Conservation (phyloP, 2,329 filamentous ascomycete species). For the Xylaria sp. region DNA sequence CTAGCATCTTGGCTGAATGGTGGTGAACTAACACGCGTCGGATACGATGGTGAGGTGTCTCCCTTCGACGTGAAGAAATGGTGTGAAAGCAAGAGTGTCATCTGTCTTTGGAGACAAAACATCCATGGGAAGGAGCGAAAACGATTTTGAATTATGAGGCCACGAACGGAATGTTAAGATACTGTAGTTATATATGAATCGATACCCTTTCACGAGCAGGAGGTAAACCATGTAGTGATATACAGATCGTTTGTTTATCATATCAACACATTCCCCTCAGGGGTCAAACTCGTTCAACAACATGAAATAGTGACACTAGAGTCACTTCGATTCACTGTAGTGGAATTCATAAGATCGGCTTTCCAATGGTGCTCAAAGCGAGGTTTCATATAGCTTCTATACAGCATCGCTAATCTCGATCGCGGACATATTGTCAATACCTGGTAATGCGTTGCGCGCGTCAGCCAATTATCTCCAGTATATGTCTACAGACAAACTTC, state of each 20-base stretch:
- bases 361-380: no score
- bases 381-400: no score
- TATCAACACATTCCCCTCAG: not conserved
- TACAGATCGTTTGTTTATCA: not conserved
- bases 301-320: not conserved
- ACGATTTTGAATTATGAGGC: constrained; percentile 50
- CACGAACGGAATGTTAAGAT: constrained; percentile 16
- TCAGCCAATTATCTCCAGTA: no score
- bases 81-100: constrained; percentile 89
- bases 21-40: constrained; percentile 70
- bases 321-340: not conserved
- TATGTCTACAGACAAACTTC: no score
- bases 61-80: constrained; percentile 80
- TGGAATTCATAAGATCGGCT: no score
- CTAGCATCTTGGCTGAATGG: constrained; percentile 84
- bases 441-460: no score
- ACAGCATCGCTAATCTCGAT: no score
- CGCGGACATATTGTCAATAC: no score
- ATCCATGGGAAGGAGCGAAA: constrained; percentile 65
- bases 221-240: constrained; percentile 2
- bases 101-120: constrained; percentile 78
- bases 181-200: constrained; percentile 27
- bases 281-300: not conserved
- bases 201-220: constrained; percentile 38
- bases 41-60: constrained; percentile 73